Percentiles rank a stretch among this genome's conserved stretches.
phyloP scores from a whole-genome alignment of 257 asterid species.

The Nicotiana benthamiana region DNA sequence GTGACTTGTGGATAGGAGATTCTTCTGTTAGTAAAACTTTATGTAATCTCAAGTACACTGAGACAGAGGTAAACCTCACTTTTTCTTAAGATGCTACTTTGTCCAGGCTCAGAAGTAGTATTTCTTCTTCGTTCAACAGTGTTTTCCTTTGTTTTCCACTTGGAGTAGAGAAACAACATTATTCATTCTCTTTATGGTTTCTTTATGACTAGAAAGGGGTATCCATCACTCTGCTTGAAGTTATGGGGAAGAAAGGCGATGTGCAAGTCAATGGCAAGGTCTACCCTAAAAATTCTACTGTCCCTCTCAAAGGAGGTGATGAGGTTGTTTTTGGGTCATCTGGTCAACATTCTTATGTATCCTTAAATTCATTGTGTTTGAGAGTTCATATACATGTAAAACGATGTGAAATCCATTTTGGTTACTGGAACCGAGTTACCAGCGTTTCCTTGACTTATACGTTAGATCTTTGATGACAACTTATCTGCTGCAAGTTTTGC shows the following conservation, averaged over 20 bases:
- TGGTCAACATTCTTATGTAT: conserved; percentile 77
- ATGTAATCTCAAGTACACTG: conserved; percentile 63
- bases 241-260: conserved; percentile 69
- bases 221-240: conserved; percentile 55
- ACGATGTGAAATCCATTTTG: neutral
- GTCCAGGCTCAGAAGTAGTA: neutral
- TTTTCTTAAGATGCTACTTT: neutral
- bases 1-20: conserved; percentile 70
- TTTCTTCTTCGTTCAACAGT: neutral
- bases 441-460: neutral
- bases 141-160: neutral
- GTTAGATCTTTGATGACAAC: conserved; percentile 19
- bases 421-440: neutral
- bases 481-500: conserved; percentile 30
- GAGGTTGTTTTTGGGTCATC: conserved; percentile 73
- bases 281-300: conserved; percentile 55
- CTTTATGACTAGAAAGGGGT: conserved; percentile 46
- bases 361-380: conserved; percentile 33
- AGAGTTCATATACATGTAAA: neutral
- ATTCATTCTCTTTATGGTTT: conserved; percentile 9
- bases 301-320: conserved; percentile 70
- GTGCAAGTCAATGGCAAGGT: conserved; percentile 77
- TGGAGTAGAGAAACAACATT: neutral
- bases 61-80: conserved; percentile 41
- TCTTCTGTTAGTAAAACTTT: conserved; percentile 53